Evolutionary conservation across 1,139 yeast genomes (phyloP).

Genomic region (Kodamaea derodonti): DNA sequence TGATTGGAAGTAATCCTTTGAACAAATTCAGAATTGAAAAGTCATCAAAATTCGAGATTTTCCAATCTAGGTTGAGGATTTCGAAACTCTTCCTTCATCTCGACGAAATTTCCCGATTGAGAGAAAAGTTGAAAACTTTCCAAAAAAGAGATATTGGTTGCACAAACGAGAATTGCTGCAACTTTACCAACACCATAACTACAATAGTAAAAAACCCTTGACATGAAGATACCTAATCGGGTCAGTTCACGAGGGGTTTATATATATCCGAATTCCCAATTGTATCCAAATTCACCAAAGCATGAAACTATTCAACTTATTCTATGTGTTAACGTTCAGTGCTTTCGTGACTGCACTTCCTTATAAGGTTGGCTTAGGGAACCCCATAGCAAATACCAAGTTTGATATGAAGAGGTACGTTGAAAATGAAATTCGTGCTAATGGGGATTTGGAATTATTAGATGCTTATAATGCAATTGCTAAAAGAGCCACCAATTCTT

Average conservation of each 20-base stretch:
- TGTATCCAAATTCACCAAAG: neutral
- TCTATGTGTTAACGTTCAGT: conserved; percentile 7
- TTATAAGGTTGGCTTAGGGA: conserved; percentile 5
- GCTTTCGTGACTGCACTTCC: conserved; percentile 8
- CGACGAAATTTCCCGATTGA: neutral
- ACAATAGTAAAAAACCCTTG: neutral
- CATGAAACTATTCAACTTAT: conserved; percentile 10
- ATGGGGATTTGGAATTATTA: conserved; percentile 1
- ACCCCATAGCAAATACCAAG: conserved; percentile 18
- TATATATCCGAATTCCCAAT: conserved; percentile 1
- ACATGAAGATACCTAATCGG: neutral
- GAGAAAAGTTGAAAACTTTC: neutral
- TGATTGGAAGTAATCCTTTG: too few relatives aligned
- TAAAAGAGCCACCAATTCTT: conserved; percentile 12
- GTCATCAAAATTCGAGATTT: too few relatives aligned
- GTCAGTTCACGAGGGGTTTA: neutral
- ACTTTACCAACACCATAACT: neutral
- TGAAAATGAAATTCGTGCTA: neutral
- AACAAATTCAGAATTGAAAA: too few relatives aligned
- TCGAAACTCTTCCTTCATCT: too few relatives aligned
- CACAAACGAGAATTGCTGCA: neutral
- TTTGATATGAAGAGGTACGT: conserved; percentile 11
- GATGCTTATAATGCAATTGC: conserved; percentile 1
- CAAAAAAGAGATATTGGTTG: neutral
- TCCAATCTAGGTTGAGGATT: too few relatives aligned